A percentile compares a stretch with the other conserved stretches of the same genome.
phyloP scores from a whole-genome alignment of 2,329 filamentous ascomycete species.

The Calonectria leucothoes region DNA sequence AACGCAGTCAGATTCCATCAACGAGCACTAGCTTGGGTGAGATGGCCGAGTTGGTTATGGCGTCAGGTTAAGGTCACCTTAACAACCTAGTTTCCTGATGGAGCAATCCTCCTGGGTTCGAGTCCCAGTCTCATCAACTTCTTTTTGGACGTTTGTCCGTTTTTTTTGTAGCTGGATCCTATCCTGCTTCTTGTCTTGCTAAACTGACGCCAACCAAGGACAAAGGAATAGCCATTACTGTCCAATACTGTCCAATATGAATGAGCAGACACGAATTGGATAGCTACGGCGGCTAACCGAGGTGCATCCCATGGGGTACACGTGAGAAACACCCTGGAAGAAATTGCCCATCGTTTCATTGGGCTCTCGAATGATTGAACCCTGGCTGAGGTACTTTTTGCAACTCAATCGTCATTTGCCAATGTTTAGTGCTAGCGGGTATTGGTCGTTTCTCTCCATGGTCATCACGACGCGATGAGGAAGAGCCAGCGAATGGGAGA shows the following conservation, averaged over 20 bases:
- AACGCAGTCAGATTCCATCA: not conserved
- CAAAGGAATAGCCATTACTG: not conserved
- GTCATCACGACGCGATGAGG: not conserved
- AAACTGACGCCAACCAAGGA: not conserved
- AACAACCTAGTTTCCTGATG: conserved; percentile 40
- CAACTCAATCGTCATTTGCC: not conserved
- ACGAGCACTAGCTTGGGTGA: conserved; percentile 29
- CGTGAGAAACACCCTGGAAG: not conserved
- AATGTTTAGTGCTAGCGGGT: not conserved
- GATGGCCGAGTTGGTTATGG: conserved; percentile 46
- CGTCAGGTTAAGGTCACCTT: conserved; percentile 44
- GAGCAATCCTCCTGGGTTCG: conserved; percentile 46
- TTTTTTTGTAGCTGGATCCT: not conserved
- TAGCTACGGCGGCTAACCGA: not conserved
- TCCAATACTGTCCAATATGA: not conserved
- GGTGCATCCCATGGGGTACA: not conserved
- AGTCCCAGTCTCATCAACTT: conserved; percentile 42
- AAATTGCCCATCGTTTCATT: not conserved
- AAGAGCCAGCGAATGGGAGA: not conserved
- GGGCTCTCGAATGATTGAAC: not conserved
- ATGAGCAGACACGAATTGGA: not conserved
- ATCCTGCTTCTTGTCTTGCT: not conserved
- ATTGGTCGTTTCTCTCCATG: not conserved
- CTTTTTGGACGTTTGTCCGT: conserved; percentile 19
- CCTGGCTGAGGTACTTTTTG: not conserved